Conservation (phyloP, 495 filamentous ascomycete genomes). For the Neurospora sp. region DNA sequence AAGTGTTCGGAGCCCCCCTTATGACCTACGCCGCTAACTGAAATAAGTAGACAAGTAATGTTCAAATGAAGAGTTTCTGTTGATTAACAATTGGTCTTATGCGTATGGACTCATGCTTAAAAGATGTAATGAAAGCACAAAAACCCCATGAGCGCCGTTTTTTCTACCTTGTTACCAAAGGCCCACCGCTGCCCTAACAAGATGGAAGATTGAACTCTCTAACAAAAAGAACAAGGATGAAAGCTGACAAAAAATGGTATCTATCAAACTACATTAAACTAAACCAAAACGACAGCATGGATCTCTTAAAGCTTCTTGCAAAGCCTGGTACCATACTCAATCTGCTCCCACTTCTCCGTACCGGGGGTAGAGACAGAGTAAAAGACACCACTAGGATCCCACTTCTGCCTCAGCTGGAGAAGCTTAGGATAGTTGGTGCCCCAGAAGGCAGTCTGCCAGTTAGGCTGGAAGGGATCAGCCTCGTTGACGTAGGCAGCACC, state of each 20-base stretch:
- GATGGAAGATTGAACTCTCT: neutral
- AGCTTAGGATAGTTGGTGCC: constrained; percentile 39
- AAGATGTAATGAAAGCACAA: neutral
- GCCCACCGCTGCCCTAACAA: neutral
- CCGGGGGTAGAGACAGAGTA: constrained; percentile 34
- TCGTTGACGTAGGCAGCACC: constrained; percentile 36
- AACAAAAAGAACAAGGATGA: neutral
- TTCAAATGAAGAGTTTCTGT: neutral
- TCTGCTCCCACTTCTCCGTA: constrained; percentile 35
- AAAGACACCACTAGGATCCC: constrained; percentile 47
- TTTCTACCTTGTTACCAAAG: neutral
- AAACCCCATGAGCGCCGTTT: neutral
- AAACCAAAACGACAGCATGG: neutral
- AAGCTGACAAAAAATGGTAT: neutral
- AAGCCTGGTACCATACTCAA: constrained; percentile 32
- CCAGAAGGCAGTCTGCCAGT: constrained; percentile 48
- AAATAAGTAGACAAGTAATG: neutral
- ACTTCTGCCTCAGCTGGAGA: constrained; percentile 41
- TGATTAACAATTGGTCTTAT: neutral
- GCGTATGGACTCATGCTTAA: neutral
- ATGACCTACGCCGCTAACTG: neutral
- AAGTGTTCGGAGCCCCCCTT: neutral
- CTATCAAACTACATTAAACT: neutral
- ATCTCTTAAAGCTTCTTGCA: constrained; percentile 22
- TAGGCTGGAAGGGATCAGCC: constrained; percentile 43